phyloP scores from a whole-genome alignment of 768 basidiomycete species.

The Lactarius hatsudake region DNA sequence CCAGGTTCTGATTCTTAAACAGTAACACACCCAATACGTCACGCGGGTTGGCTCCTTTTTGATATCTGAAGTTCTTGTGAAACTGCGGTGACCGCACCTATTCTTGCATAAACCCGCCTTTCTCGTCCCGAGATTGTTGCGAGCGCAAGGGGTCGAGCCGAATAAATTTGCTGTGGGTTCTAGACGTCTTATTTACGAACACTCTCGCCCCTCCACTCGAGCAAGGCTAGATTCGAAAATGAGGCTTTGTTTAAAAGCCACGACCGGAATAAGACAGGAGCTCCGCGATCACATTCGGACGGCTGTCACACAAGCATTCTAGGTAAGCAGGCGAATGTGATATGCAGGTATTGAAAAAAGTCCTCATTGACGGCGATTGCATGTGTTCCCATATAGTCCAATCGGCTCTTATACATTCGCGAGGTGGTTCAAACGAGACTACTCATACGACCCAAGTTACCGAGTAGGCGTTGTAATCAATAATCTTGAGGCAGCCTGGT shows the following conservation, averaged over 20 bases:
- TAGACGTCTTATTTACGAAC: background rate
- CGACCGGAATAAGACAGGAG: conserved; percentile 6
- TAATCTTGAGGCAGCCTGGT: conserved; percentile 26
- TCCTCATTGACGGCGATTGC: background rate
- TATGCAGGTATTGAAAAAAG: background rate
- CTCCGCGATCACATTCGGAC: conserved; percentile 13
- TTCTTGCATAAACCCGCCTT: background rate
- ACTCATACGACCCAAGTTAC: background rate
- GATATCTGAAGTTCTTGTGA: background rate
- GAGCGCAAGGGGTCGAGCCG: background rate
- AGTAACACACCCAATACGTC: too few relatives aligned
- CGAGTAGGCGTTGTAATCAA: conserved; percentile 37
- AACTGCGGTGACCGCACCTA: background rate
- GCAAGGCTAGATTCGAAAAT: conserved; percentile 5
- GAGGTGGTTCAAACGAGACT: conserved; percentile 18
- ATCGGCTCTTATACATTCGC: conserved; percentile 33
- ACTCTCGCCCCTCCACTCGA: background rate
- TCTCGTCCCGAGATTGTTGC: background rate
- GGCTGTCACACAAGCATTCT: conserved; percentile 17
- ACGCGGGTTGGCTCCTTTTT: background rate
- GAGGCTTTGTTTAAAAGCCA: conserved; percentile 15
- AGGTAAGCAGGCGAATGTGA: background rate
- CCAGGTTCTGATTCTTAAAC: background rate
- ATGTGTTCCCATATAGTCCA: conserved; percentile 36
- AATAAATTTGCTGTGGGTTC: background rate